Evolutionary conservation across 495 filamentous ascomycete species (phyloP).

Genomic region (Astrothelium macrocarpum): DNA sequence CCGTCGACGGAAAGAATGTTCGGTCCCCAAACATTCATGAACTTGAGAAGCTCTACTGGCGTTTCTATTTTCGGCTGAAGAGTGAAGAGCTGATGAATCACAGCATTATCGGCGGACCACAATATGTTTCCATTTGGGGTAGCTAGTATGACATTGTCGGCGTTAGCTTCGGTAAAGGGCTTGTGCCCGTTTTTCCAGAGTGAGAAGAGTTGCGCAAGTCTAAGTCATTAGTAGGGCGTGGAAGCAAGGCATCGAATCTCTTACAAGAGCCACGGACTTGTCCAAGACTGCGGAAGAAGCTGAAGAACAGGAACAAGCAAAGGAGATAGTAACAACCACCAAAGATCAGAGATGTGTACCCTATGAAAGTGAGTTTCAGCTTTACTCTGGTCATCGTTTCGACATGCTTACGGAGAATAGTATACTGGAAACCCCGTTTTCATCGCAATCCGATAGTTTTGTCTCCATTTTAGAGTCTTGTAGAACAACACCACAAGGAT

Average conservation of each 20-base stretch:
- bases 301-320: conserved; percentile 6
- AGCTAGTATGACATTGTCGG: conserved; percentile 8
- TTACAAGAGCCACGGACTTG: background rate
- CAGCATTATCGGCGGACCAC: background rate
- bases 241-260: background rate
- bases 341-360: background rate
- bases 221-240: background rate
- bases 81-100: conserved; percentile 7
- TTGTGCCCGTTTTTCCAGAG: conserved; percentile 8
- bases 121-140: conserved; percentile 11
- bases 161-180: background rate
- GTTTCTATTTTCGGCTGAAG: background rate
- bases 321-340: conserved; percentile 10
- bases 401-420: background rate
- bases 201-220: background rate
- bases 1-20: conserved; percentile 5
- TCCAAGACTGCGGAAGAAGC: background rate
- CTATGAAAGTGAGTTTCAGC: conserved; percentile 6
- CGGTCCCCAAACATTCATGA: conserved; percentile 7
- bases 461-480: background rate
- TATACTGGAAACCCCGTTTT: background rate
- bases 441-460: background rate
- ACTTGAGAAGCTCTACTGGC: conserved; percentile 1
- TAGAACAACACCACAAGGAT: too few relatives aligned
- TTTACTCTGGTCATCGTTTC: background rate